Percentiles rank a stretch among this genome's conserved stretches.
Conservation (phyloP, 1,284 basidiomycete genomes). For the Ceratobasidium sp. region DNA sequence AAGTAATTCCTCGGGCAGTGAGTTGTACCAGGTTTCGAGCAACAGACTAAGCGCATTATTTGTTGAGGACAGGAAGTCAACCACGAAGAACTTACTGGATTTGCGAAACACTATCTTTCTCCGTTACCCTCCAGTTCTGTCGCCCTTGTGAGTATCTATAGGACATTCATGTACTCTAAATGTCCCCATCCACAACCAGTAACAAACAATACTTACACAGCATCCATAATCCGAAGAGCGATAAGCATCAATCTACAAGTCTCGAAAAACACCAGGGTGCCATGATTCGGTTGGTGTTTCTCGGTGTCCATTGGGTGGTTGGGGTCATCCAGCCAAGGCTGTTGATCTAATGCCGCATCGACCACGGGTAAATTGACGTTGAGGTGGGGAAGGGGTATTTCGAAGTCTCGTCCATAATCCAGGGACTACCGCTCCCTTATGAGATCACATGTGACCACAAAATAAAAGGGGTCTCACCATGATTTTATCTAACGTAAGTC, state of each 20-base stretch:
- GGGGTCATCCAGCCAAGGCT: conserved; percentile 7
- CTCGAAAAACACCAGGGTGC: conserved; percentile 67
- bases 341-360: conserved; percentile 5
- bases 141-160: conserved; percentile 30
- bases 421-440: conserved; percentile 16
- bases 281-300: conserved; percentile 50
- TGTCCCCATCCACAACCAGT: neutral
- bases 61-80: conserved; percentile 11
- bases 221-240: conserved; percentile 69
- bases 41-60: conserved; percentile 61
- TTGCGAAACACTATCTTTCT: conserved; percentile 55
- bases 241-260: conserved; percentile 69
- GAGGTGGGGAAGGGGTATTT: conserved; percentile 58
- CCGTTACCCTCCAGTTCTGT: conserved; percentile 43
- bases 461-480: conserved; percentile 53
- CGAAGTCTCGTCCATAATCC: conserved; percentile 65
- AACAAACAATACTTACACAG: conserved; percentile 63
- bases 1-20: conserved; percentile 63
- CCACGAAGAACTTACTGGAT: conserved; percentile 63
- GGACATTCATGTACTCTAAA: neutral
- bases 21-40: conserved; percentile 72
- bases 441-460: neutral
- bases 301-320: neutral
- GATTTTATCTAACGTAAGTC: conserved; percentile 51
- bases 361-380: conserved; percentile 29